Conservation (phyloP, 225 moss, liverwort and hornwort species). For the Climacium dendroides region DNA sequence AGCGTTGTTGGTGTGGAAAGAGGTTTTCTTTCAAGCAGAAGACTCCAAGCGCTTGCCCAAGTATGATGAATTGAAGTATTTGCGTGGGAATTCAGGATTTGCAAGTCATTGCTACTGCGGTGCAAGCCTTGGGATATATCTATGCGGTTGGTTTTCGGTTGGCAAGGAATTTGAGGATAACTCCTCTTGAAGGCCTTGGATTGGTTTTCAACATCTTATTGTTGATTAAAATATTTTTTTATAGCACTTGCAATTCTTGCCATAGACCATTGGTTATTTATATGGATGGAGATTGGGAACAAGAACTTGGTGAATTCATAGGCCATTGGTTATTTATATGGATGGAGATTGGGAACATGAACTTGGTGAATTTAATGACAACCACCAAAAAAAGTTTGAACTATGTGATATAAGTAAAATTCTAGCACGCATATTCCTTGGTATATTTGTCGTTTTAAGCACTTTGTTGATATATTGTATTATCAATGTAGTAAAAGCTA, state of each 20-base stretch:
- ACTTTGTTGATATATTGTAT: background rate
- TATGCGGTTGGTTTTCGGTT: background rate
- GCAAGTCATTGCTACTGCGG: too few relatives aligned
- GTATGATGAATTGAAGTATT: too few relatives aligned
- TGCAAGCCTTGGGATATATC: too few relatives aligned
- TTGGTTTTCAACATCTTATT: background rate
- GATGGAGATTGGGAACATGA: background rate
- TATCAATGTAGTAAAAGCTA: too few relatives aligned
- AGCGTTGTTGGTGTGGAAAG: too few relatives aligned
- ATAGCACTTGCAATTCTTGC: background rate
- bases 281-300: background rate
- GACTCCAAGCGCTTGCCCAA: too few relatives aligned
- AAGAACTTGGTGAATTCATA: too few relatives aligned
- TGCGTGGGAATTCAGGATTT: too few relatives aligned
- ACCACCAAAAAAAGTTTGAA: fast-evolving
- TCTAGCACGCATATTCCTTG: fast-evolving
- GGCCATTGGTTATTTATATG: background rate
- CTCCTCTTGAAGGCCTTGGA: background rate
- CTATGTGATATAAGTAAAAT: fast-evolving
- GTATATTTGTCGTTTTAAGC: fast-evolving
- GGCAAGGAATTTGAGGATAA: background rate
- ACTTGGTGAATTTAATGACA: fast-evolving
- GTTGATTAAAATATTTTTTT: background rate
- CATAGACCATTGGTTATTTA: background rate
- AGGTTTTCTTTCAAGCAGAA: too few relatives aligned